Evolutionary conservation across 345 rosid species (phyloP), one percentile per base, ranked within the genome.

Genomic region (Sisymbrium altissimum): DNA sequence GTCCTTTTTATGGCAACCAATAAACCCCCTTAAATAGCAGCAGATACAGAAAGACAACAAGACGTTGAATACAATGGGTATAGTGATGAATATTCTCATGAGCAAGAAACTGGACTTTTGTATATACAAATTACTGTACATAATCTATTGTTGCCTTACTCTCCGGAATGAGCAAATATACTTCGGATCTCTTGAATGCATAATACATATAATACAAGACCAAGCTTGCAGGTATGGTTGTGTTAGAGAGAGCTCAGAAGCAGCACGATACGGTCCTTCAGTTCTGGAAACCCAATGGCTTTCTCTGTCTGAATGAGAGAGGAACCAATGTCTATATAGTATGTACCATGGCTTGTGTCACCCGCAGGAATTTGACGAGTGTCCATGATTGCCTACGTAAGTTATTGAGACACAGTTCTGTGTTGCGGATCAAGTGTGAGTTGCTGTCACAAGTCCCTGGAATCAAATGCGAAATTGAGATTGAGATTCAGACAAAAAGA

Each of bases 291-390:
- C 15, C 78, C 52, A 57, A 19, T n/a, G 13, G 52, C 67, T 73
- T 23, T 64, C 45, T 59, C 15, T n/a, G 23, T 62, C 52, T 53
- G 50, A 25, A 63, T 23, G 25, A 50, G 56, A 43, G 64, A 40
- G 21, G 41, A 60, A 50, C 57, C n/a, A 75, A 35, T 76, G 75
- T 69, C 33, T 69, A 43, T 7, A 62, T 62, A 62, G n/a, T 76
- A 76, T 69, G 71, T 69, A 62, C 75, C 75, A 61, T 36, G 66
- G 19, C 66, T 76, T 75, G 14, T 68, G 14, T 76, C 70, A 15
- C 69, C 70, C 52, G 49, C 70, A 41, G 46, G 12, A 52, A 30
- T 57, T 61, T 23, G 29, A 3, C 3, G 0, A 68, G 7, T 19
- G 5, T 44, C 65, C 64, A 32, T 64, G 9, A 29, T 52, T 72